Evolutionary conservation across 2,329 filamentous ascomycete species (phyloP).

Genomic region (Trichophyton benhamiae): DNA sequence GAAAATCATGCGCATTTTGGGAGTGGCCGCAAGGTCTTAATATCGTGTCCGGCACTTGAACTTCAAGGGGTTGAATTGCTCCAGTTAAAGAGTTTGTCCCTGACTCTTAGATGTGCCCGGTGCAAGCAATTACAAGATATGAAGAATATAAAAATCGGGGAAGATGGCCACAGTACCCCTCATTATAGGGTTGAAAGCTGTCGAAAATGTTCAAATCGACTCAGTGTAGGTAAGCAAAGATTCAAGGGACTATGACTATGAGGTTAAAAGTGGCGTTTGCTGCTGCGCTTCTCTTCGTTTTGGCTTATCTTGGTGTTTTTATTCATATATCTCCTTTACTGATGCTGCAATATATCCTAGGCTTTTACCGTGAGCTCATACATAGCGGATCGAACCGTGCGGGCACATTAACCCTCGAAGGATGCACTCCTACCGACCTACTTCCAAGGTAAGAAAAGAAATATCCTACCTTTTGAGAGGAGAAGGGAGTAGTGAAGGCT

Average conservation of each 20-base stretch:
- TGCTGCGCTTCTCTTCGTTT: not conserved
- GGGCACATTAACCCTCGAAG: constrained; percentile 64
- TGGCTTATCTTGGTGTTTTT: not conserved
- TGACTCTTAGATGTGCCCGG: constrained; percentile 65
- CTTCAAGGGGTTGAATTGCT: constrained; percentile 66
- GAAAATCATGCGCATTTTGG: constrained; percentile 26
- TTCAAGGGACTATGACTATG: not conserved
- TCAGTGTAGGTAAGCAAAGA: constrained; percentile 33
- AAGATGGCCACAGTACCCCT: constrained; percentile 27
- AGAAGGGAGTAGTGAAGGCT: not conserved
- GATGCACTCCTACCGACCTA: constrained; percentile 63
- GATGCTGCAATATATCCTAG: constrained; percentile 17
- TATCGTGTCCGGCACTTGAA: constrained; percentile 67
- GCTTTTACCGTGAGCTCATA: constrained; percentile 56
- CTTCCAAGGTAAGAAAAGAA: constrained; percentile 46
- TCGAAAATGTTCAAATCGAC: constrained; percentile 42
- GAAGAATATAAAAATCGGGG: constrained; percentile 49
- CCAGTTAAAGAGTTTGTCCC: constrained; percentile 52
- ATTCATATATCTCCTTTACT: not conserved
- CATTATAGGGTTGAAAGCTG: constrained; percentile 38
- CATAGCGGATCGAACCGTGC: constrained; percentile 62
- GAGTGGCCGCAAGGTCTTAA: constrained; percentile 56
- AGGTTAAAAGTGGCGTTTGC: not conserved
- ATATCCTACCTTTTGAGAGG: not conserved
- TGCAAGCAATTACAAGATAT: constrained; percentile 65